Evolutionary conservation across 2,329 filamentous ascomycete species (phyloP), one percentile per base, ranked within the genome.

Genomic region (Fusarium domesticum): DNA sequence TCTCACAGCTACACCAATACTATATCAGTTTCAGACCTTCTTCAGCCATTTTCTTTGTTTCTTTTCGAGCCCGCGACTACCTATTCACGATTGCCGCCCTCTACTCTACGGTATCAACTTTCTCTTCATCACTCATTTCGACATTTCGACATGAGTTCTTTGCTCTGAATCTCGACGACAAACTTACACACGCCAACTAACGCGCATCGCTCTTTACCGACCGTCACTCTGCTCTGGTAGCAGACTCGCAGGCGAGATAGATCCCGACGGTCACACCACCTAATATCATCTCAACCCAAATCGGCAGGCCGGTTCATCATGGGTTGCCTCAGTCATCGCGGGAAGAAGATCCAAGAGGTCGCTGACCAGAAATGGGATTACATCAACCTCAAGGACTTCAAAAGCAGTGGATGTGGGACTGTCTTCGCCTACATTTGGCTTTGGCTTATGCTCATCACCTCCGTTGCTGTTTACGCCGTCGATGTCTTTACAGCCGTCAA

Each of bases 351-450:
- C 54, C 76, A 85, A 51, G 78, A 92, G 51, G 77, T 80, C 51
- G 83, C 87, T 48, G 92, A 96, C 69, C 89, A 93, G 71, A 87
- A 90, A 75, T 97, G 92, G 92, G 88, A 91, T 61, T 95, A 91
- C 65, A 91, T 97, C 64, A 80, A 70, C 57, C 70, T 80, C 41
- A 66, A 72, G 45, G 92, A 97, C 68, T 97, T 96, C 76, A 89
- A 85, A 64, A 85, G 87, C 3, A 83, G 79, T 20, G 92, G 88
- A 12, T 90, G 86, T 65, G 83, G 86, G 55, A 79, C 86, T 1
- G 76, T 80, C 7, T 77, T 95, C 54, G 91, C 90, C 48, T 97
- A 96, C 66, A 80, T 74, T 59, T 93, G 90, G 70, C 78, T 97
- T 39, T 93, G 85, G 79, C 75, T 93, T 46, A 86, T 89, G 57